A percentile compares a stretch with the other conserved stretches of the same genome.
Conservation (phyloP, 1,284 basidiomycete species). For the Mycena citricolor region DNA sequence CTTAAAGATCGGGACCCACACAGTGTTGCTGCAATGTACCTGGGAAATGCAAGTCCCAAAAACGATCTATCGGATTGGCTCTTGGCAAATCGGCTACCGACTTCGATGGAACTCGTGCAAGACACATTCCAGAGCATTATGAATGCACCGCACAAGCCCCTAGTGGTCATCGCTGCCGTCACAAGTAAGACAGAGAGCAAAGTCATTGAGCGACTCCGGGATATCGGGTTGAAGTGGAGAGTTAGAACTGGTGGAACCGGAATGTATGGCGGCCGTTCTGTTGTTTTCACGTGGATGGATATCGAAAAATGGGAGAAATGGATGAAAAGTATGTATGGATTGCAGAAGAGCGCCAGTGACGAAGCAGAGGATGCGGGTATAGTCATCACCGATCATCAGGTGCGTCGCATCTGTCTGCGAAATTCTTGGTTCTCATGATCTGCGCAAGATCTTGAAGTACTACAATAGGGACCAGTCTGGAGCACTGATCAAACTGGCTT, state of each 20-base stretch:
- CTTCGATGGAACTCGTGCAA: constrained; percentile 66
- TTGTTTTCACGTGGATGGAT: constrained; percentile 88
- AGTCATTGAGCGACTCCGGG: constrained; percentile 48
- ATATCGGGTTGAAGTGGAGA: constrained; percentile 69
- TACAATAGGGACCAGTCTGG: constrained; percentile 57
- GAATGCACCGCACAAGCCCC: constrained; percentile 74
- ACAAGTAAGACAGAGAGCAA: constrained; percentile 48
- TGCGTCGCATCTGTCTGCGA: constrained; percentile 37
- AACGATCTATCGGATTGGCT: constrained; percentile 52
- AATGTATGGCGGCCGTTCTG: constrained; percentile 44
- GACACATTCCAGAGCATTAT: constrained; percentile 72
- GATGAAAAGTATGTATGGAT: constrained; percentile 86
- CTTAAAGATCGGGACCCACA: constrained; percentile 69
- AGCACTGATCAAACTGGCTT: constrained; percentile 53
- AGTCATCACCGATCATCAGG: constrained; percentile 79
- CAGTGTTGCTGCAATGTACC: constrained; percentile 40
- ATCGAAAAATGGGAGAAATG: constrained; percentile 76
- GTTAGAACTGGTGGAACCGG: constrained; percentile 41
- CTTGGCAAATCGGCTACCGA: constrained; percentile 66
- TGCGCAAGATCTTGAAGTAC: constrained; percentile 63
- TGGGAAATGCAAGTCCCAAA: constrained; percentile 30
- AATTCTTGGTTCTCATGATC: constrained; percentile 21
- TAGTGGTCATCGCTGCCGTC: constrained; percentile 73
- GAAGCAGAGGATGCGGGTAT: constrained; percentile 52
- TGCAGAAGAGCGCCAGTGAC: constrained; percentile 37